Conservation (phyloP, 768 basidiomycete genomes). For the Suillus paluster region DNA sequence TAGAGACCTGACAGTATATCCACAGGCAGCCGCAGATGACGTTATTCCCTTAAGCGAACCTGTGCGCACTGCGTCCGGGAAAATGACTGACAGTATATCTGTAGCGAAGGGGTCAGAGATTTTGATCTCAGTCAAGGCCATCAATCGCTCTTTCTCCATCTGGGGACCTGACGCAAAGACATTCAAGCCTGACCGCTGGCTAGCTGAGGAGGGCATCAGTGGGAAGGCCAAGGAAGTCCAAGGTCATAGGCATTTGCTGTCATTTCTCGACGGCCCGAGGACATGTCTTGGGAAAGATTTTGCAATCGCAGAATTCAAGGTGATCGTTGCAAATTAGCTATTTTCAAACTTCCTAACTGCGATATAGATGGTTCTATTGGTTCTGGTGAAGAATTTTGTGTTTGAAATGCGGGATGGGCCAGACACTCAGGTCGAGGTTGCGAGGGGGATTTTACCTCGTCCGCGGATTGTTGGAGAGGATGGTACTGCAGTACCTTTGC, state of each 20-base stretch:
- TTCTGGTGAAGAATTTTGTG: conserved; percentile 39
- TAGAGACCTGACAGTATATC: not conserved
- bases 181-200: conserved; percentile 51
- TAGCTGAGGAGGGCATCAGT: conserved; percentile 33
- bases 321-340: conserved; percentile 12
- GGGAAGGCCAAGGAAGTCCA: conserved; percentile 39
- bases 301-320: conserved; percentile 47
- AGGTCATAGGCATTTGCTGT: conserved; percentile 45
- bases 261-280: conserved; percentile 50
- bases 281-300: conserved; percentile 50
- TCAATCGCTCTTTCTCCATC: conserved; percentile 44
- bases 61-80: conserved; percentile 29
- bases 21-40: conserved; percentile 43
- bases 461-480: conserved; percentile 28
- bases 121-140: conserved; percentile 39
- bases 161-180: conserved; percentile 51
- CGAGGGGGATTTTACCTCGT: conserved; percentile 13
- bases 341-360: not conserved
- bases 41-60: conserved; percentile 42
- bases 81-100: conserved; percentile 33
- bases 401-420: conserved; percentile 17
- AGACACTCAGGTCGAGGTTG: conserved; percentile 9
- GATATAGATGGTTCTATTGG: conserved; percentile 45
- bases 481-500: conserved; percentile 35
- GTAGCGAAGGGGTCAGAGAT: conserved; percentile 45